Conservation (phyloP, 371 early-diverging fungal genomes). For the Umbelopsis sp. region DNA sequence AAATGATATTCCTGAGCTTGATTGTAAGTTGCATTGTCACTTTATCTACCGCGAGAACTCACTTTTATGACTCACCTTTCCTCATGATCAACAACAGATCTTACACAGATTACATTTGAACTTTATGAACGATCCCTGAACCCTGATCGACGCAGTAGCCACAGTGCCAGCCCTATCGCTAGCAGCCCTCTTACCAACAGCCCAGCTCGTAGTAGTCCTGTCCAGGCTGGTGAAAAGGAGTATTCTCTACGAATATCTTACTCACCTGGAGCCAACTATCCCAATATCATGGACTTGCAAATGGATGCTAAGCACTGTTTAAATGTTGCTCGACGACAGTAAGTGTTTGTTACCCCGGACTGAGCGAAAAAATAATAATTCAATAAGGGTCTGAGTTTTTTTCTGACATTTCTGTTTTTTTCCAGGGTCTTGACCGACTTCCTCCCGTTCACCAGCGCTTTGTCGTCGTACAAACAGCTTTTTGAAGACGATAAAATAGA, state of each 20-base stretch:
- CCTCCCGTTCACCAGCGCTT: slow-evolving; percentile 1
- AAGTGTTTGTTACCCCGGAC: slow-evolving; percentile 12
- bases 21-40: slow-evolving; percentile 65
- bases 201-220: slow-evolving; percentile 26
- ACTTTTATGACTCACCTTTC: neutral
- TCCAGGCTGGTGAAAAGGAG: slow-evolving; percentile 53
- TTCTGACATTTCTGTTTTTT: neutral
- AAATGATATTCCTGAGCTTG: slow-evolving; percentile 84
- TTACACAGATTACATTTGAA: slow-evolving; percentile 97
- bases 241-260: slow-evolving; percentile 92
- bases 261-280: slow-evolving; percentile 90
- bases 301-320: slow-evolving; percentile 89
- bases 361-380: too few relatives aligned
- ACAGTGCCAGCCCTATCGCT: slow-evolving; percentile 25
- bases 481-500: slow-evolving; percentile 29
- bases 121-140: slow-evolving; percentile 82
- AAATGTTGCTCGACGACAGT: slow-evolving; percentile 76
- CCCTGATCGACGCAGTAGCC: slow-evolving; percentile 37
- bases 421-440: slow-evolving; percentile 15
- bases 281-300: slow-evolving; percentile 87
- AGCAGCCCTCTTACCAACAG: slow-evolving; percentile 18
- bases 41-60: too few relatives aligned
- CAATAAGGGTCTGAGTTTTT: neutral
- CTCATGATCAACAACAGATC: slow-evolving; percentile 44
- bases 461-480: slow-evolving; percentile 28